Evolutionary conservation across 2,329 filamentous ascomycete genomes (phyloP).

Genomic region (Cladosporium sp.): DNA sequence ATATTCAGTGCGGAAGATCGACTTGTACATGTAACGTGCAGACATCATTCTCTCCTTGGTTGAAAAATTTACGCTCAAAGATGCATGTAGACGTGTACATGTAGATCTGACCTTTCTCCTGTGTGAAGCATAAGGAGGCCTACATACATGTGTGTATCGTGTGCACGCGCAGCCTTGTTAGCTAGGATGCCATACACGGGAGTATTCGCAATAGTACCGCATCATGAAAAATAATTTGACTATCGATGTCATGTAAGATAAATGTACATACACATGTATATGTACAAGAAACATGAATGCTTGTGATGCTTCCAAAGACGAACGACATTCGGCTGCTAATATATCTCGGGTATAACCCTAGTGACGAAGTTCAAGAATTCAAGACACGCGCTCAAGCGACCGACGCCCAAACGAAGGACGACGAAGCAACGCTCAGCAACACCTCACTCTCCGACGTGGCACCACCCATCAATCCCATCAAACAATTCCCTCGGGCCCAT

Average conservation of each 20-base stretch:
- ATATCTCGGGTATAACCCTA: background rate
- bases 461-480: slow-evolving; percentile 12
- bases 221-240: background rate
- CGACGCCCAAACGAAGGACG: background rate
- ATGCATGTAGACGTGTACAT: background rate
- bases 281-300: background rate
- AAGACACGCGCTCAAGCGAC: background rate
- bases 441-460: background rate
- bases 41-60: background rate
- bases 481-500: background rate
- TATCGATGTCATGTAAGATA: background rate
- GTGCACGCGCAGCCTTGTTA: background rate
- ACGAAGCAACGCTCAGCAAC: background rate
- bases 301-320: background rate
- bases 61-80: background rate
- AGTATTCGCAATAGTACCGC: background rate
- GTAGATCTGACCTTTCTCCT: too few relatives aligned
- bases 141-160: background rate
- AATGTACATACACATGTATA: background rate
- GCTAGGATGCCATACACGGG: background rate
- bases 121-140: background rate
- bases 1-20: background rate
- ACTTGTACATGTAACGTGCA: background rate
- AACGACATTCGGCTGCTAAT: background rate
- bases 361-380: slow-evolving; percentile 1